Evolutionary conservation across 495 filamentous ascomycete genomes (phyloP).

Genomic region (Cercophora sp.): DNA sequence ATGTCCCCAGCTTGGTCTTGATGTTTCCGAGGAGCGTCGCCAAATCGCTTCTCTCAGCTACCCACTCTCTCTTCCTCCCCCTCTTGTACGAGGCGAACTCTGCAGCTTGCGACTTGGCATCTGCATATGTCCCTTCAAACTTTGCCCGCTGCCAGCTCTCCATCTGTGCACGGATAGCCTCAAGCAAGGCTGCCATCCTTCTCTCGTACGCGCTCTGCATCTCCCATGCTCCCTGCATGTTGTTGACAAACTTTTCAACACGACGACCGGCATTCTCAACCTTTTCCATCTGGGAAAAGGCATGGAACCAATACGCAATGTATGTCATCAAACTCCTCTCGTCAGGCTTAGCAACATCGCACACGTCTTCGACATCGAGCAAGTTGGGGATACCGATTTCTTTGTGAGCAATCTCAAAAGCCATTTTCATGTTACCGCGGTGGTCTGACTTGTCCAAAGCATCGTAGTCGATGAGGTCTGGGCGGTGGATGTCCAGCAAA

Average conservation of each 20-base stretch:
- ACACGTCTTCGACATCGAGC: constrained; percentile 96
- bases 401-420: constrained; percentile 90
- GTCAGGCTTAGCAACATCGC: constrained; percentile 91
- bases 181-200: constrained; percentile 74
- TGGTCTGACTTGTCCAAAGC: constrained; percentile 90
- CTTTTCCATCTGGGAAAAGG: constrained; percentile 95
- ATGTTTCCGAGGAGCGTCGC: constrained; percentile 94
- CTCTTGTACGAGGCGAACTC: constrained; percentile 85
- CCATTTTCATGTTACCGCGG: constrained; percentile 93
- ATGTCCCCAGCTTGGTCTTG: constrained; percentile 95
- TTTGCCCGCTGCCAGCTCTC: constrained; percentile 69
- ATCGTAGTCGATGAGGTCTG: constrained; percentile 95
- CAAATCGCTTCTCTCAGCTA: constrained; percentile 93
- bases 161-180: constrained; percentile 67
- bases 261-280: constrained; percentile 95
- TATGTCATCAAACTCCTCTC: constrained; percentile 98
- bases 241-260: constrained; percentile 97
- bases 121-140: constrained; percentile 88
- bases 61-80: constrained; percentile 87
- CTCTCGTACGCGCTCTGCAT: constrained; percentile 96
- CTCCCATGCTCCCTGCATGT: constrained; percentile 99
- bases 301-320: constrained; percentile 99
- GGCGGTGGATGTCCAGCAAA: constrained; percentile 91
- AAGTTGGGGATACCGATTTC: constrained; percentile 97
- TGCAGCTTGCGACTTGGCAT: constrained; percentile 81